Conservation (phyloP, 148 eudicot genomes). For the Salicornia ramosissima region DNA sequence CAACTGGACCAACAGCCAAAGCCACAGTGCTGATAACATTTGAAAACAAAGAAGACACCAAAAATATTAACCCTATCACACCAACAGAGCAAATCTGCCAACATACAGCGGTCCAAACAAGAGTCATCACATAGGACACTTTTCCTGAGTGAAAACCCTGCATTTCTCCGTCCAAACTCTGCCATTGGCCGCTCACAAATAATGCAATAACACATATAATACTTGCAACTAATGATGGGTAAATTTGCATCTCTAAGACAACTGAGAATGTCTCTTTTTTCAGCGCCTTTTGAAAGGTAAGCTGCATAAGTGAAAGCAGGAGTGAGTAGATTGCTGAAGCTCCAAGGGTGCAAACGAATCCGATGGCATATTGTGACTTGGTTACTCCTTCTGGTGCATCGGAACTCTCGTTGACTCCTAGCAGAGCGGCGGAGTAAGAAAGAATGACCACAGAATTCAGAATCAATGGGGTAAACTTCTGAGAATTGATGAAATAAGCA, state of each 20-base stretch:
- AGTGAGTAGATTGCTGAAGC: conserved; percentile 82
- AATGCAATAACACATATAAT: conserved; percentile 47
- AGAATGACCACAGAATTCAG: conserved; percentile 68
- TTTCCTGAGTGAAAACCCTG: conserved; percentile 44
- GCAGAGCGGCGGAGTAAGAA: conserved; percentile 61
- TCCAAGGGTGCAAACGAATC: conserved; percentile 49
- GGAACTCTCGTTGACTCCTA: conserved; percentile 56
- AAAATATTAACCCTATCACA: conserved; percentile 69
- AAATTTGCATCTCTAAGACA: conserved; percentile 83
- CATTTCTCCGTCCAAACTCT: conserved; percentile 55
- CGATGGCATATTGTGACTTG: conserved; percentile 44
- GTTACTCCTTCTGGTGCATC: conserved; percentile 57
- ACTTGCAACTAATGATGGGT: conserved; percentile 59
- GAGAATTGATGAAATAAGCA: conserved; percentile 73
- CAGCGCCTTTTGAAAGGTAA: conserved; percentile 56
- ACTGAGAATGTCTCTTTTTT: conserved; percentile 66
- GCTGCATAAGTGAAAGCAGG: conserved; percentile 83
- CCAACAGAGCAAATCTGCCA: conserved; percentile 94
- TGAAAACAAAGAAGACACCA: conserved; percentile 82
- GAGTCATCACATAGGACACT: conserved; percentile 67
- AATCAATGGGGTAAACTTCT: conserved; percentile 64
- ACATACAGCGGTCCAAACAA: conserved; percentile 59
- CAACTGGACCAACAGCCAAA: conserved; percentile 73
- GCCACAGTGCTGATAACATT: conserved; percentile 83
- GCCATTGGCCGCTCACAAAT: conserved; percentile 83